These are phyloP conservation scores for Metschnikowia baotianmanensis DNA, from an alignment of 805 yeast genomes.

Conservation along the genomic window DNA sequence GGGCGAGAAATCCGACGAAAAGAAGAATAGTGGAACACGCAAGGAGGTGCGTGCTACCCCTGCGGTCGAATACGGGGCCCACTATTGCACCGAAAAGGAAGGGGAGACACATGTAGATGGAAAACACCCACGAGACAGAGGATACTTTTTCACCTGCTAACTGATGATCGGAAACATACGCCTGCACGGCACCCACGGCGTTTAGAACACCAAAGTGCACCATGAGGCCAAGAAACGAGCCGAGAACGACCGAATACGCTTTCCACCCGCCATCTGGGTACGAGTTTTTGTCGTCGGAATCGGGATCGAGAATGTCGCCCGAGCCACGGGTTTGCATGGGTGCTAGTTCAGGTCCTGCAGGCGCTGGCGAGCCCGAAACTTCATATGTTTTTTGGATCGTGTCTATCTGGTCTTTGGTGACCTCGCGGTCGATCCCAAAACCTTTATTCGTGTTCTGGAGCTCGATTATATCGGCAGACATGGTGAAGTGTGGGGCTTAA, in stretches of 20 bases:
- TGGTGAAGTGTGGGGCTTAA: neutral
- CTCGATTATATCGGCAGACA: neutral
- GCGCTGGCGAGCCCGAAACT: too few relatives aligned
- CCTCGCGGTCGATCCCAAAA: neutral
- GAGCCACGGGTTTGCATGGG: neutral
- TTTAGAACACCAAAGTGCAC: constrained; percentile 57
- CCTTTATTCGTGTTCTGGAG: neutral
- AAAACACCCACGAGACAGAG: constrained; percentile 62
- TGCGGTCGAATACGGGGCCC: constrained; percentile 63
- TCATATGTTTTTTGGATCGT: too few relatives aligned
- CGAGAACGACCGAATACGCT: constrained; percentile 58
- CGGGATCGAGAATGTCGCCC: neutral
- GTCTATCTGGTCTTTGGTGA: too few relatives aligned
- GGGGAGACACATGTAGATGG: constrained; percentile 51
- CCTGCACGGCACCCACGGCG: constrained; percentile 60
- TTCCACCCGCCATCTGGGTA: constrained; percentile 59
- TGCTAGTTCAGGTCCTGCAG: too few relatives aligned
- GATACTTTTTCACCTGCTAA: constrained; percentile 44
- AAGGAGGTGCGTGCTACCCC: constrained; percentile 51
- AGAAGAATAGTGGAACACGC: constrained; percentile 29
- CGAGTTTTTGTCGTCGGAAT: constrained; percentile 1
- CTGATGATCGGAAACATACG: constrained; percentile 54
- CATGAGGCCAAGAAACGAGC: constrained; percentile 55
- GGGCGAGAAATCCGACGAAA: constrained; percentile 52
- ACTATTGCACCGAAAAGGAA: constrained; percentile 29